Evolutionary conservation across 2,329 filamentous ascomycete genomes (phyloP).

Genomic region (Aspergillus jensenii): DNA sequence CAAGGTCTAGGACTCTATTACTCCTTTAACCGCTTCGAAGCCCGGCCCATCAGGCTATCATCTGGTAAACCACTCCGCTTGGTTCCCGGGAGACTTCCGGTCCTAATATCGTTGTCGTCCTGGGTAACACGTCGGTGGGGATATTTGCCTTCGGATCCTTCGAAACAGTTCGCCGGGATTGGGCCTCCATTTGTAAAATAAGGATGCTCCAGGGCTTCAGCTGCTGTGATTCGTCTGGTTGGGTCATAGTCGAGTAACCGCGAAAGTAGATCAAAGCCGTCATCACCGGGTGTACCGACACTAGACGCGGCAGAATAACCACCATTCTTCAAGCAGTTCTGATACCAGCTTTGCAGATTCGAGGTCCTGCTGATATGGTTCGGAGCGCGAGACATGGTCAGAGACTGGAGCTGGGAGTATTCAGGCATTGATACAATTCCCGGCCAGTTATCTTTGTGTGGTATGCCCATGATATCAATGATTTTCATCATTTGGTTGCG

Average conservation of each 20-base stretch:
- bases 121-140: conserved; percentile 86
- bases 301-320: conserved; percentile 51
- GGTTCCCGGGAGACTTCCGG: conserved; percentile 82
- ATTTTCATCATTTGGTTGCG: conserved; percentile 99
- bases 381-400: conserved; percentile 44
- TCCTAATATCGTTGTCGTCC: conserved; percentile 95
- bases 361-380: conserved; percentile 54
- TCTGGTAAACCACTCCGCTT: conserved; percentile 86
- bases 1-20: conserved; percentile 13
- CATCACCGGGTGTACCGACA: conserved; percentile 62
- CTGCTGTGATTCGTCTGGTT: conserved; percentile 79
- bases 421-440: conserved; percentile 83
- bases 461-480: conserved; percentile 90
- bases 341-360: conserved; percentile 77
- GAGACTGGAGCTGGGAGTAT: conserved; percentile 66
- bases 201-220: conserved; percentile 82
- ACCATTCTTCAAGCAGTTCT: conserved; percentile 64
- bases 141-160: conserved; percentile 84
- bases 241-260: conserved; percentile 92
- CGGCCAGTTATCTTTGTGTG: conserved; percentile 86
- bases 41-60: conserved; percentile 64
- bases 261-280: conserved; percentile 80
- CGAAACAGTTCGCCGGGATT: conserved; percentile 82
- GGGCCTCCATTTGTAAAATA: conserved; percentile 75
- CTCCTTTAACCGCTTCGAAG: conserved; percentile 57